Evolutionary conservation across 148 eudicot species (phyloP), one percentile per base, ranked within the genome.

Genomic region (Simmondsia chinensis): DNA sequence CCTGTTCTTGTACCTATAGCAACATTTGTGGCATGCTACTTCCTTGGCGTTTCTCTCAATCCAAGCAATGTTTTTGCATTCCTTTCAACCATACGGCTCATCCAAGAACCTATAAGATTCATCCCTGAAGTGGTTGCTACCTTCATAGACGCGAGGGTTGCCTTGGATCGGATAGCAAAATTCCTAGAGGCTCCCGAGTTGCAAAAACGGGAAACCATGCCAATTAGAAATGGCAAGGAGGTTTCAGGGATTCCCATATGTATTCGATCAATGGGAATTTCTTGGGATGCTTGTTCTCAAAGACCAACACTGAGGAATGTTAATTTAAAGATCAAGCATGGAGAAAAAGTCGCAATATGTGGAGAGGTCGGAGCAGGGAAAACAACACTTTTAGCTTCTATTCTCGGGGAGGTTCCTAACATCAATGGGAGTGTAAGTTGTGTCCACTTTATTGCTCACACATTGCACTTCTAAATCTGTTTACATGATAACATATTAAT

Each of bases 351-450:
- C 16, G 97, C 95, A 26, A 65, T 84, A 12, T 89, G 95, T 53
- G 97, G 97, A 19, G 95, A 89, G 56, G 97, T 89, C 27, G 97
- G 97, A 6, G 84, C 97, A 1, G 96, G 97, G 12, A 88, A 88
- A 61, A 80, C 97, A 2, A 80, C 94, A 16, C 73, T 88, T 60
- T 61, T 89, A 15, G 82, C 97, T 16, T 66, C 95, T 10, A 57
- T 84, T 66, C 93, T 89, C 16, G 91, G 91, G 46, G 97, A 89
- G 77, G 82, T 84, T 37, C 84, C 97, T 15, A 68, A 33, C 48
- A 63, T 64, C 30, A 55, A 69, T 35, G 97, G 97, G 69, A 64
- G 62, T 12, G 95, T 85, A 65, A 72, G 95, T 56, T 40, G 39
- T 49, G 11, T 44, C n/a, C n/a, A n/a, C n/a, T n/a, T n/a, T n/a